These are phyloP conservation scores for Laetiporus sulphureus DNA, from an alignment of 1,284 basidiomycete species.

Conservation along the genomic window DNA sequence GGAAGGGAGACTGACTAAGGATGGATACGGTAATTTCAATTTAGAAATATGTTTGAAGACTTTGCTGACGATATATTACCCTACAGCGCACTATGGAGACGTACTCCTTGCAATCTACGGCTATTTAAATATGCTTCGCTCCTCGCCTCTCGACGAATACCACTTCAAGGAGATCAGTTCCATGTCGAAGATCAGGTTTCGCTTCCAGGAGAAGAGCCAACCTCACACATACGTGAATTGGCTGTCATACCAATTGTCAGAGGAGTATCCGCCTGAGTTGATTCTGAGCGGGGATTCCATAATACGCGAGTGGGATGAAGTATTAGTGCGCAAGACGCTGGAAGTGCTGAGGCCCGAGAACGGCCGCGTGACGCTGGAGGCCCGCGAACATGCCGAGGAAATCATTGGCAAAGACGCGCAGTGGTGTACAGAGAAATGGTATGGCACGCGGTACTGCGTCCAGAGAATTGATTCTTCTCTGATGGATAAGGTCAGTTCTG, in stretches of 20 bases:
- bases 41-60: not conserved
- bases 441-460: conserved; percentile 46
- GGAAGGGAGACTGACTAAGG: conserved; percentile 47
- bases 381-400: conserved; percentile 26
- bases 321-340: conserved; percentile 12
- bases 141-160: conserved; percentile 35
- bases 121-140: conserved; percentile 52
- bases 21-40: conserved; percentile 42
- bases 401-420: conserved; percentile 30
- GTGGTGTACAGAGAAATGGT: conserved; percentile 44
- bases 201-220: conserved; percentile 48
- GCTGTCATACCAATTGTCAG: conserved; percentile 14
- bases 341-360: conserved; percentile 28
- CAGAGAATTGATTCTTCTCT: conserved; percentile 35
- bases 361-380: conserved; percentile 38
- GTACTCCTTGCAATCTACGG: conserved; percentile 50
- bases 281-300: conserved; percentile 15
- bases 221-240: conserved; percentile 19
- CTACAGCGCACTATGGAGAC: conserved; percentile 44
- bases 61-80: not conserved
- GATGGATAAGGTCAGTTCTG: conserved; percentile 30
- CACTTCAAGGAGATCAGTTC: conserved; percentile 51
- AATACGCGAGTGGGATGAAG: conserved; percentile 19
- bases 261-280: conserved; percentile 17
- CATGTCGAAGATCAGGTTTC: conserved; percentile 52